Base-by-base conservation (phyloP, 495 filamentous ascomycete species). In the Xylaria palmicola region DNA sequence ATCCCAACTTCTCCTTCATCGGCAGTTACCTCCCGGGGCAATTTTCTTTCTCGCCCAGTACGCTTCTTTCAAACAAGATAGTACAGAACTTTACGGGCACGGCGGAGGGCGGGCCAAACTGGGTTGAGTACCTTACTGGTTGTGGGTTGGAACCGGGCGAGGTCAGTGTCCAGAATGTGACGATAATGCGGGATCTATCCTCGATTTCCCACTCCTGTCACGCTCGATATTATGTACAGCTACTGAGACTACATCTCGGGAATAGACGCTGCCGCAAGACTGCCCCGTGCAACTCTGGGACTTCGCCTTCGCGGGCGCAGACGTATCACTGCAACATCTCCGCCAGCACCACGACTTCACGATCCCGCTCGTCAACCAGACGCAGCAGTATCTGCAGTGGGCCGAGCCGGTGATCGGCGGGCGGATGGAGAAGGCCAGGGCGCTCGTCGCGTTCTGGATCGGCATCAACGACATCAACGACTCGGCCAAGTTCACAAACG, bases 261-360 rank as follows among this genome's bases (percentile, higher is more conserved):
- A n/a, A n/a, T n/a, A n/a, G 29, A 48, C 13, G 6, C 45, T n/a
- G 4, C 44, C 44, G 24, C 22, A 27, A 20, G 68, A 52, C 27
- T 80, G 81, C 65, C 54, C 68, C 29, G 74, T 64, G 36, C 76
- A 83, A 52, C 74, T 83, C 8, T 85, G 80, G 80, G 78, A 85
- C 53, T 85, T 83, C 68, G 80, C 82, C 4, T 85, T 83, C 61
- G 81, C 76, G 22, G 81, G 82, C 0, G 72, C 80, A 19, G 81
- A 83, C 58, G 75, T 83, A 47, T 77, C 71, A 10, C 71, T 69
- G 10, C 66, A 68, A 39, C 76, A 73, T 65, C 74, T 72, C 4
- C 76, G 77, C 4, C 73, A 78, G 4, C 80, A 83, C 61, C 80
- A 81, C 65, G 75, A 79, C 64, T 81, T 65, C 68, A 80, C 78